Evolutionary conservation across 2,329 filamentous ascomycete genomes (phyloP).

Genomic region (Bipolaris zeicola): DNA sequence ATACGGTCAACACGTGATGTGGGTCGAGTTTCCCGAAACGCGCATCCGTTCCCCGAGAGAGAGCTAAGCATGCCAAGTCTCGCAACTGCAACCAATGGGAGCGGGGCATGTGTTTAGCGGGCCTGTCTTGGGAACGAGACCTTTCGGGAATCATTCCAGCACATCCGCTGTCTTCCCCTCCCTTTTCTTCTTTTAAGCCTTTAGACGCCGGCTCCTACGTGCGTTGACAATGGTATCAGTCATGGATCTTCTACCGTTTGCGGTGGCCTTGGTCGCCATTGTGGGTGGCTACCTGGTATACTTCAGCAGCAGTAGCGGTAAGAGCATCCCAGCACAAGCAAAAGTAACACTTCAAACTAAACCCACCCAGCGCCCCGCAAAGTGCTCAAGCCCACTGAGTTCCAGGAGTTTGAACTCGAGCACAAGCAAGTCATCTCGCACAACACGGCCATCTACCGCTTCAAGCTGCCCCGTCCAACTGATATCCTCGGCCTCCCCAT

Average conservation of each 20-base stretch:
- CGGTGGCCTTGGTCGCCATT: constrained; percentile 67
- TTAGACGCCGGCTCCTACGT: neutral
- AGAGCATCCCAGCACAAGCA: constrained; percentile 40
- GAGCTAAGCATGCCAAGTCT: neutral
- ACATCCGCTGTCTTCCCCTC: neutral
- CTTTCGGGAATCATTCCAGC: neutral
- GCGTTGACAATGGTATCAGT: constrained; percentile 72
- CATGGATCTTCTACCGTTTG: constrained; percentile 70
- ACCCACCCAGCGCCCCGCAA: constrained; percentile 51
- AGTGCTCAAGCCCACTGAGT: constrained; percentile 82
- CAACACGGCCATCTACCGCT: constrained; percentile 99
- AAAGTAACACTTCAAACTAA: neutral
- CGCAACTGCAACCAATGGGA: neutral
- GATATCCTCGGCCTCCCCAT: constrained; percentile 94
- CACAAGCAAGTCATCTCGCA: constrained; percentile 96
- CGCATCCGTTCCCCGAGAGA: neutral
- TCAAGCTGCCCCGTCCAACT: constrained; percentile 76
- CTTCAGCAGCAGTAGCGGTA: constrained; percentile 67
- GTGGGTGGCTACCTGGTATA: constrained; percentile 75
- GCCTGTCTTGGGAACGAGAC: neutral
- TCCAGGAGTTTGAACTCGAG: constrained; percentile 90
- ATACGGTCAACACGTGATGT: neutral
- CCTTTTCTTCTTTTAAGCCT: neutral
- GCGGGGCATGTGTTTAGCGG: neutral
- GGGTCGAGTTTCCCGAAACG: constrained; percentile 1